A percentile compares a stretch with the other conserved stretches of the same genome.
Evolutionary conservation across 1,284 basidiomycete genomes (phyloP).

Genomic region (Ceratobasidium sp.): DNA sequence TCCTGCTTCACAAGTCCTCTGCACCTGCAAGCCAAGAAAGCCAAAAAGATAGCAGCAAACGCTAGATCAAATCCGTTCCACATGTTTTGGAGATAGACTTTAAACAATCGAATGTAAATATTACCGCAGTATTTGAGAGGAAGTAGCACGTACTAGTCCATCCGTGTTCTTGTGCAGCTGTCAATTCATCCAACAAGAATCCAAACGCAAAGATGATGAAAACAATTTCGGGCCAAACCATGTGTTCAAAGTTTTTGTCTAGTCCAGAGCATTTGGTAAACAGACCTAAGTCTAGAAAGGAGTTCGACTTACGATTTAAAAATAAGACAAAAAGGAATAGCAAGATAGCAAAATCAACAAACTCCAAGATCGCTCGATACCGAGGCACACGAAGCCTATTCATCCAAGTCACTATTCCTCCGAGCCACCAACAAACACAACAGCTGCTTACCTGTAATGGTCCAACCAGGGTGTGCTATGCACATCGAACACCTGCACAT

Average conservation of each 20-base stretch:
- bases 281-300: neutral
- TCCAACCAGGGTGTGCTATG: conserved; percentile 81
- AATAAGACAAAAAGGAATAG: conserved; percentile 78
- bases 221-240: conserved; percentile 71
- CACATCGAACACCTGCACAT: conserved; percentile 79
- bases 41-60: conserved; percentile 77
- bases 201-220: conserved; percentile 81
- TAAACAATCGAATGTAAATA: conserved; percentile 31
- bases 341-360: conserved; percentile 76
- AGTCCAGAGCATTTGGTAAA: conserved; percentile 11
- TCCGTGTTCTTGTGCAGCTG: conserved; percentile 81
- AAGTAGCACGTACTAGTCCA: conserved; percentile 72
- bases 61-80: conserved; percentile 90
- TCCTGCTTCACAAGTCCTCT: conserved; percentile 69
- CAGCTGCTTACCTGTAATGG: conserved; percentile 69
- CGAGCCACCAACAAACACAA: neutral
- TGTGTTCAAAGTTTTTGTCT: conserved; percentile 66
- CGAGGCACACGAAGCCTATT: conserved; percentile 79
- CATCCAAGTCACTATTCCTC: neutral
- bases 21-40: conserved; percentile 72
- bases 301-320: conserved; percentile 65
- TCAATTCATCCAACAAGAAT: conserved; percentile 84
- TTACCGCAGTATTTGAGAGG: neutral
- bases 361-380: conserved; percentile 82
- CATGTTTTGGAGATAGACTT: conserved; percentile 82